Conservation (phyloP, 1,139 yeast species). For the Scheffersomyces cryptocercus region DNA sequence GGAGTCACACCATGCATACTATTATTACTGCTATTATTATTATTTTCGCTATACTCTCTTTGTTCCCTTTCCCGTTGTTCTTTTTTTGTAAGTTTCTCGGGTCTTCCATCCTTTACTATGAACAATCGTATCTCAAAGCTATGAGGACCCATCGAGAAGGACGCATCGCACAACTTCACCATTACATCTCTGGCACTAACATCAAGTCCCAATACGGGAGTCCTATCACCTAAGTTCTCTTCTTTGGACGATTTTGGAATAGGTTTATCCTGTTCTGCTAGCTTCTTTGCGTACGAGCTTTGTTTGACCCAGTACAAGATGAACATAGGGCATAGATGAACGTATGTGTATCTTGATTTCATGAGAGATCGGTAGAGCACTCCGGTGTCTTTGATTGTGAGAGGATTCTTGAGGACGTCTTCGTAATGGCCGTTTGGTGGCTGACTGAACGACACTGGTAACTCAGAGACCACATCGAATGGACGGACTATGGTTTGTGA, state of each 20-base stretch:
- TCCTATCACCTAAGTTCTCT: constrained; percentile 28
- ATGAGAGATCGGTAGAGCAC: constrained; percentile 71
- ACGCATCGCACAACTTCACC: constrained; percentile 84
- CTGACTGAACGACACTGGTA: constrained; percentile 66
- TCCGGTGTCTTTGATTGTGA: constrained; percentile 72
- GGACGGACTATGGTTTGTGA: constrained; percentile 56
- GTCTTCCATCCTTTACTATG: constrained; percentile 73
- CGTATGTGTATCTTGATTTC: constrained; percentile 74
- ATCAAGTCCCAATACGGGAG: constrained; percentile 46
- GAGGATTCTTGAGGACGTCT: constrained; percentile 59
- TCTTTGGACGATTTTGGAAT: constrained; percentile 26
- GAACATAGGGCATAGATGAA: constrained; percentile 69
- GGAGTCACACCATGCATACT: too few species aligned
- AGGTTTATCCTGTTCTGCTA: constrained; percentile 36
- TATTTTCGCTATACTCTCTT: constrained; percentile 3
- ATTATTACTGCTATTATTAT: too few species aligned
- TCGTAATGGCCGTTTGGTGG: constrained; percentile 59
- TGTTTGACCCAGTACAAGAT: constrained; percentile 76
- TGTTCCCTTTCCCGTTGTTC: constrained; percentile 20
- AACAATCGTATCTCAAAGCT: constrained; percentile 73
- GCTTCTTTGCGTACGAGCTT: constrained; percentile 47
- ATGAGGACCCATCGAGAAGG: constrained; percentile 80
- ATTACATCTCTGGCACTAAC: constrained; percentile 77
- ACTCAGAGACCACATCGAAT: constrained; percentile 62
- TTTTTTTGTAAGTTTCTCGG: constrained; percentile 27